Conservation (phyloP, 1,284 basidiomycete genomes). For the Naganishia sp. region DNA sequence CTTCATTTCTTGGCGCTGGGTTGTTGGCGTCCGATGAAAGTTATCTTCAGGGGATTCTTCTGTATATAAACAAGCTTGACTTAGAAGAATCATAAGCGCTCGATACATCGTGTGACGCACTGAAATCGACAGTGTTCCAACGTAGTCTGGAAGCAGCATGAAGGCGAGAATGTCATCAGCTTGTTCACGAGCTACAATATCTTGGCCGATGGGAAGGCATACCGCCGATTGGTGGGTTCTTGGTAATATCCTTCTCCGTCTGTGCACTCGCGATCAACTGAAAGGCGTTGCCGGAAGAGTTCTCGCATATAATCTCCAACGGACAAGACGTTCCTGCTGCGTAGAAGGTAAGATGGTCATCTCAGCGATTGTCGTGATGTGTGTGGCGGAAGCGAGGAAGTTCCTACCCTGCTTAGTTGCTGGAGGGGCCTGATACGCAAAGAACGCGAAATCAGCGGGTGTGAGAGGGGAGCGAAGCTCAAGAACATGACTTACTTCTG, state of each 20-base stretch:
- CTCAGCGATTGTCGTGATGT: neutral
- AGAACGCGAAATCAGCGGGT: no score
- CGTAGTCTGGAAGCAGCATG: slow-evolving; percentile 14
- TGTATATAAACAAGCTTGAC: slow-evolving; percentile 4
- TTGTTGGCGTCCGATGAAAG: slow-evolving; percentile 31
- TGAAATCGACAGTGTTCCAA: slow-evolving; percentile 31
- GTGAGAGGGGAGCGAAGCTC: no score
- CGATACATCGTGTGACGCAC: neutral
- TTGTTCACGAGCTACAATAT: neutral
- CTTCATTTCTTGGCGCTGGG: slow-evolving; percentile 1
- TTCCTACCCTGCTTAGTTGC: neutral
- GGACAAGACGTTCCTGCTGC: slow-evolving; percentile 29
- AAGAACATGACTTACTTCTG: slow-evolving; percentile 9
- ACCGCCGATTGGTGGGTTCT: slow-evolving; percentile 31
- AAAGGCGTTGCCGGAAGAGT: slow-evolving; percentile 26
- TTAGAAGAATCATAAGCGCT: neutral
- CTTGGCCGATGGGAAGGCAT: neutral
- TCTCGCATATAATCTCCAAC: slow-evolving; percentile 32
- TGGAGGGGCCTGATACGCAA: neutral
- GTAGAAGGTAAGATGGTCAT: neutral
- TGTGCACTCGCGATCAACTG: slow-evolving; percentile 24
- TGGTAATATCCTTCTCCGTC: slow-evolving; percentile 32
- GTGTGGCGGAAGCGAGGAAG: neutral
- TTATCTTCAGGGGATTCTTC: slow-evolving; percentile 31
- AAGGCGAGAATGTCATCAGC: neutral